Percentiles rank a stretch among this genome's conserved stretches.
These are phyloP conservation scores for Macrolepiota fuliginosa DNA, from an alignment of 768 basidiomycete genomes.

Conservation along the genomic window DNA sequence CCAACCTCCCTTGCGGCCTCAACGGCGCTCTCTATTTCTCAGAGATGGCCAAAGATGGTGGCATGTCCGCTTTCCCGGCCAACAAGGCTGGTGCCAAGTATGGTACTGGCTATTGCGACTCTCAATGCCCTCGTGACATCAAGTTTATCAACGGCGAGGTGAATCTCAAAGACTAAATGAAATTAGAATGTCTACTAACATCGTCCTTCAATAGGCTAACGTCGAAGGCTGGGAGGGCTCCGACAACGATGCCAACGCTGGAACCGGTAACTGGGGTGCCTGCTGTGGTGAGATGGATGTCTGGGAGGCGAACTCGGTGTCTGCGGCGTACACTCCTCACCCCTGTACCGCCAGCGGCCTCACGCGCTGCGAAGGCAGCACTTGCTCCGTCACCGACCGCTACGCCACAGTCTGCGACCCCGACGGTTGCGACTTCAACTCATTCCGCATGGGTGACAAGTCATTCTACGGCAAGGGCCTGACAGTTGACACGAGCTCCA, in stretches of 20 bases:
- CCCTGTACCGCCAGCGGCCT: conserved; percentile 19
- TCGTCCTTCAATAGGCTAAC: conserved; percentile 15
- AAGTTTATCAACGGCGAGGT: conserved; percentile 21
- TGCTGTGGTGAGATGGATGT: conserved; percentile 25
- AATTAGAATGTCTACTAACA: not conserved
- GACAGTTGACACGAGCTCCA: conserved; percentile 22
- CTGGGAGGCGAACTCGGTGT: conserved; percentile 23
- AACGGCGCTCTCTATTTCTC: conserved; percentile 21
- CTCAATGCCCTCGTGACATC: conserved; percentile 21
- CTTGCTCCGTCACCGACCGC: conserved; percentile 15
- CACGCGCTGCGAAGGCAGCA: conserved; percentile 18
- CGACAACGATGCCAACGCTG: conserved; percentile 19
- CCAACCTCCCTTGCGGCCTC: conserved; percentile 20
- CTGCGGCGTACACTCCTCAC: conserved; percentile 22
- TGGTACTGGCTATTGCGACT: conserved; percentile 23
- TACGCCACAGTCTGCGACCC: conserved; percentile 19
- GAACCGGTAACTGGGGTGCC: conserved; percentile 18
- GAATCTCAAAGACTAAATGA: not conserved
- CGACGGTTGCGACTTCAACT: conserved; percentile 23
- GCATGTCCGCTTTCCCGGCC: conserved; percentile 14
- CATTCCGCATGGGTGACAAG: conserved; percentile 20
- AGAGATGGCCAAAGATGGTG: conserved; percentile 21
- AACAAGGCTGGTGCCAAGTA: conserved; percentile 24
- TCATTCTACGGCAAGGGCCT: conserved; percentile 20
- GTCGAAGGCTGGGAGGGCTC: conserved; percentile 19